Percentiles rank a stretch among this genome's conserved stretches.
phyloP scores from a whole-genome alignment of 495 filamentous ascomycete genomes.

The Penicillium crystallinum region DNA sequence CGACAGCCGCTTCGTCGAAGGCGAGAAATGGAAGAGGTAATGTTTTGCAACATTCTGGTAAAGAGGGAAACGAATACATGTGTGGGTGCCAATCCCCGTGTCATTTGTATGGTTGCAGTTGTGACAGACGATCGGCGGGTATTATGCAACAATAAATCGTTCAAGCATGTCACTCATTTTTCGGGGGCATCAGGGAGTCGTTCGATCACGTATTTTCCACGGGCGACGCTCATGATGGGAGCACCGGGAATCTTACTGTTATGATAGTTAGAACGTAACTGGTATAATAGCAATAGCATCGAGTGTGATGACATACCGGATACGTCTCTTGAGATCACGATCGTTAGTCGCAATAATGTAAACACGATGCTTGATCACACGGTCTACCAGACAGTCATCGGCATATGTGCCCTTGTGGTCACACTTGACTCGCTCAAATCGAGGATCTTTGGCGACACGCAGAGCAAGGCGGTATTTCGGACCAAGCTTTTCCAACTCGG shows the following conservation, averaged over 20 bases:
- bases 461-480: slow-evolving; percentile 84
- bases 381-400: slow-evolving; percentile 93
- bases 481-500: slow-evolving; percentile 89
- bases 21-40: not conserved
- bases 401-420: slow-evolving; percentile 89
- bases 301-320: slow-evolving; percentile 40
- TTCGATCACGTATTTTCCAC: slow-evolving; percentile 90
- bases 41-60: not conserved
- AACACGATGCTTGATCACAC: slow-evolving; percentile 70
- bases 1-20: not conserved
- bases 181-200: slow-evolving; percentile 68
- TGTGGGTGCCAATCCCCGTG: not conserved
- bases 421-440: slow-evolving; percentile 79
- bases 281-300: not conserved
- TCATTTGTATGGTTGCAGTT: not conserved
- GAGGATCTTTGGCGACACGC: slow-evolving; percentile 84
- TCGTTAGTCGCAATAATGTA: slow-evolving; percentile 93
- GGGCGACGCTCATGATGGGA: slow-evolving; percentile 63
- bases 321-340: slow-evolving; percentile 64
- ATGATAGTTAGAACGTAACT: not conserved
- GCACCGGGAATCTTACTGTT: slow-evolving; percentile 39
- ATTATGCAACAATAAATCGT: not conserved
- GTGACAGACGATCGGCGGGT: not conserved
- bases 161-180: slow-evolving; percentile 13
- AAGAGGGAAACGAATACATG: not conserved